Conservation (phyloP, 176 grass and related monocot species). For the Oryza meyeriana region DNA sequence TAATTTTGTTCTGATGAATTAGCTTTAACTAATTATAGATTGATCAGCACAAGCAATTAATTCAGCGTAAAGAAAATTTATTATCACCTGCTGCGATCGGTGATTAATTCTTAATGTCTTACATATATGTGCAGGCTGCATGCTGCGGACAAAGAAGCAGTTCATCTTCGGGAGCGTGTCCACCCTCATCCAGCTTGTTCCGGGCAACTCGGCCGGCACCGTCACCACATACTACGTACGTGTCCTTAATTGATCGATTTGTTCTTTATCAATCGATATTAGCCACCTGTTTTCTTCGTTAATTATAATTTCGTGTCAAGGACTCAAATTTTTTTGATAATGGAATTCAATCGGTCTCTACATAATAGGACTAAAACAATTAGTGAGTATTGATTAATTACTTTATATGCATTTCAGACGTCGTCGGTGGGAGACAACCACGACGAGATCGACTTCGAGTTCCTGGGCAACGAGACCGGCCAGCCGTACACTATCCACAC, state of each 20-base stretch:
- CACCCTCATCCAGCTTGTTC: slow-evolving; percentile 58
- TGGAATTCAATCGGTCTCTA: neutral
- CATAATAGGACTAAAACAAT: no score
- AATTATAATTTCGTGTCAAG: neutral
- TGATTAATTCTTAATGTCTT: neutral
- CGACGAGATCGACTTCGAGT: slow-evolving; percentile 90
- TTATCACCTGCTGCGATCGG: neutral
- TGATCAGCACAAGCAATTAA: neutral
- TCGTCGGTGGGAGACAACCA: slow-evolving; percentile 46
- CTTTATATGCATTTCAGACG: slow-evolving; percentile 33
- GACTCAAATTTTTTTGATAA: no score
- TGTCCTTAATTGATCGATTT: neutral
- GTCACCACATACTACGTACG: slow-evolving; percentile 77
- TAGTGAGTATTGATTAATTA: neutral
- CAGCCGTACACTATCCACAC: slow-evolving; percentile 92
- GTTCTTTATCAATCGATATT: neutral
- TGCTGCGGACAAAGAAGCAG: slow-evolving; percentile 63
- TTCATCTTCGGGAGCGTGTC: slow-evolving; percentile 70
- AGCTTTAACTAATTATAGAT: neutral
- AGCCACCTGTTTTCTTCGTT: neutral
- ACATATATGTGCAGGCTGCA: slow-evolving; percentile 22
- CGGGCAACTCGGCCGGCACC: slow-evolving; percentile 65
- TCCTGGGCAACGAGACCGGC: slow-evolving; percentile 63
- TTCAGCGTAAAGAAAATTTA: neutral
- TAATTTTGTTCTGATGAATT: no score